phyloP scores from a whole-genome alignment of 805 yeast genomes.

The Metschnikowia shivogae region DNA sequence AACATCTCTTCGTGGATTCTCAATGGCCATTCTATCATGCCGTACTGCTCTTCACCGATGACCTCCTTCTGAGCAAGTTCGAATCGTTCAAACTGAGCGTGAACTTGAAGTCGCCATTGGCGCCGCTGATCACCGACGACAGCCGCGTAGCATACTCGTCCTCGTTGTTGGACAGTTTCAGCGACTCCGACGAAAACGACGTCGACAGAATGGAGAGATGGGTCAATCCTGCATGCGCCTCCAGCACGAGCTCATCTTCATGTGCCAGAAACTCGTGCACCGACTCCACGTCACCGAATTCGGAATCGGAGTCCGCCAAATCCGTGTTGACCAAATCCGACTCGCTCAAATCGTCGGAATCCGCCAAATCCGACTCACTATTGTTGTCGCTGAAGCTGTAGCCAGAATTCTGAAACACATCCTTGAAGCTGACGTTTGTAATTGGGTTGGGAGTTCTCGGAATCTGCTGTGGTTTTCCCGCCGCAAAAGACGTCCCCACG shows the following conservation, averaged over 20 bases:
- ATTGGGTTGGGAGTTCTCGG: constrained; percentile 43
- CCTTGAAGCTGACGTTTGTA: constrained; percentile 27
- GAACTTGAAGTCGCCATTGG: constrained; percentile 43
- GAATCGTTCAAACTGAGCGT: constrained; percentile 63
- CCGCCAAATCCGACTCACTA: constrained; percentile 14
- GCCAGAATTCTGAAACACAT: constrained; percentile 22
- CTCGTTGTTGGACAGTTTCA: constrained; percentile 16
- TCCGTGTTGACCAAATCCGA: constrained; percentile 20
- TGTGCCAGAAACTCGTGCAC: constrained; percentile 3
- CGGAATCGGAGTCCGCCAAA: constrained; percentile 10
- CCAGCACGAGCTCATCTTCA: not conserved
- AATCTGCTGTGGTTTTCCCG: constrained; percentile 16
- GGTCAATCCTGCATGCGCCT: constrained; percentile 16
- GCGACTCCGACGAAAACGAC: constrained; percentile 16
- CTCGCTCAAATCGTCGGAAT: constrained; percentile 12
- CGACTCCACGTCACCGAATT: constrained; percentile 4
- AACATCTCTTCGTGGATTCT: too few relatives aligned
- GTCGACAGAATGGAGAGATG: constrained; percentile 19
- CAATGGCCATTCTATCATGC: not conserved
- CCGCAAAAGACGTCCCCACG: constrained; percentile 4
- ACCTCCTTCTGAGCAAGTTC: constrained; percentile 55
- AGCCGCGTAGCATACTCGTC: constrained; percentile 35
- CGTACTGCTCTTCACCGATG: constrained; percentile 15
- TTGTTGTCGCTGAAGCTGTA: constrained; percentile 5
- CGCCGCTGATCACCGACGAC: constrained; percentile 36